Evolutionary conservation across 2,329 filamentous ascomycete genomes (phyloP).

Genomic region (Plectosphaerella sp.): DNA sequence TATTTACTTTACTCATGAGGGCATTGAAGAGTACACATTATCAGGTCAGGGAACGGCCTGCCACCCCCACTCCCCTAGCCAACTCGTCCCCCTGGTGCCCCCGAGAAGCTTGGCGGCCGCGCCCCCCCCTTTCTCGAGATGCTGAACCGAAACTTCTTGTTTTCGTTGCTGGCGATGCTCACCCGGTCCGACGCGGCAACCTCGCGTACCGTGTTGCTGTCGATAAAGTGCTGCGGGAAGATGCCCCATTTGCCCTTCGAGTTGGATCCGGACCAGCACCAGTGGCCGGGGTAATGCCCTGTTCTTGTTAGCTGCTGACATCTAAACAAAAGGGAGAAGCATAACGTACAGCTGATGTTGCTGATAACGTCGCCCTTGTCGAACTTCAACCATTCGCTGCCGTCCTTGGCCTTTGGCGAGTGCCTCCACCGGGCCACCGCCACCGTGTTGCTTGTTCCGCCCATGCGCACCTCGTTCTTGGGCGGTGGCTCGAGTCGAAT

Average conservation of each 20-base stretch:
- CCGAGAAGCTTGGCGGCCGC: slow-evolving; percentile 26
- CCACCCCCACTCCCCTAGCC: slow-evolving; percentile 4
- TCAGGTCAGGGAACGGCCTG: background rate
- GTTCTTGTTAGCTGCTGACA: background rate
- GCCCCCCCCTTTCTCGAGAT: slow-evolving; percentile 24
- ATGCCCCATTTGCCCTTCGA: slow-evolving; percentile 48
- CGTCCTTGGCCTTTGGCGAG: slow-evolving; percentile 34
- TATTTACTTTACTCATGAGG: no score
- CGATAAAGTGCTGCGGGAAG: slow-evolving; percentile 47
- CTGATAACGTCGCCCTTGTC: slow-evolving; percentile 63
- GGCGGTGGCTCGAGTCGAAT: slow-evolving; percentile 44
- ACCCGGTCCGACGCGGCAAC: slow-evolving; percentile 22
- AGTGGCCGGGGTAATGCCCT: slow-evolving; percentile 44
- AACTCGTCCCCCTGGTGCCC: slow-evolving; percentile 6
- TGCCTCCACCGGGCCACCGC: slow-evolving; percentile 52
- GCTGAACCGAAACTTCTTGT: slow-evolving; percentile 27
- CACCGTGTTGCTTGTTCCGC: slow-evolving; percentile 39
- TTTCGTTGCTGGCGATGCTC: slow-evolving; percentile 27
- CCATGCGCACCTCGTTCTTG: slow-evolving; percentile 39
- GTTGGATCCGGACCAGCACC: slow-evolving; percentile 54
- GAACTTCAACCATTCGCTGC: slow-evolving; percentile 51
- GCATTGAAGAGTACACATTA: no score
- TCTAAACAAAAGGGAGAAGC: background rate
- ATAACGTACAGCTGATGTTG: slow-evolving; percentile 53
- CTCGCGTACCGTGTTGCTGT: slow-evolving; percentile 39